Base-by-base conservation (phyloP, 805 yeast species). In the Starmerella kuoi region DNA sequence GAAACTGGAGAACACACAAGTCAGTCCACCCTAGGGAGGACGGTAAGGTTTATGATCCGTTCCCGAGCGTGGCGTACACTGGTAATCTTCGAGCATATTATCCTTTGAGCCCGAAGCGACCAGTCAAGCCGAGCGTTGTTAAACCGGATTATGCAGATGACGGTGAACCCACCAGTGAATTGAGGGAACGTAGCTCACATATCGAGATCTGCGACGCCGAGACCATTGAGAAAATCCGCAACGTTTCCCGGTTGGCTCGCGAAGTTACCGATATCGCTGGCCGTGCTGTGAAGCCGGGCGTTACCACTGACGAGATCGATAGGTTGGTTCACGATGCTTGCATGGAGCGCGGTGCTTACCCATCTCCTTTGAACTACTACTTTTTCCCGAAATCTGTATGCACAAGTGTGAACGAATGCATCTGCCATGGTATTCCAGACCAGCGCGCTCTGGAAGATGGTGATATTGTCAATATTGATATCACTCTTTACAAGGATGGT, bases 361-460 rank as follows among this genome's bases (percentile, higher is more conserved):
- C 98, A 17, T 84, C 95, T 11, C 95, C 98, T 3, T 68, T 88
- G 50, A 91, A 91, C 66, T 91, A 91, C 66, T 87, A 79, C 66
- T 82, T 85, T 62, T 91, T 76, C 66, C 96, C 97, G 33, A 87
- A 86, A 60, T 76, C 91, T 19, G 73, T 84, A 32, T 91, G 98
- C 64, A 85, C 95, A 1, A 85, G 95, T 2, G 79, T 91, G 34
- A 91, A 91, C 62, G 98, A 91, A 67, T 77, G 86, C 44, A 82
- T 91, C 47, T 91, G 98, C 61, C 98, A 91, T 62, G 98, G 98
- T 49, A 82, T 91, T 45, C 98, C 98, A 22, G 98, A 91, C 63
- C 72, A 82, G 64, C 73, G 87, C 42, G 77, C 77, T 26, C 70
- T 91, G 49, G 65, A 83, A 60, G 97, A 88, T 52, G 98, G 98